Conservation (phyloP, 768 basidiomycete species). For the Psilocybe tampanensis region DNA sequence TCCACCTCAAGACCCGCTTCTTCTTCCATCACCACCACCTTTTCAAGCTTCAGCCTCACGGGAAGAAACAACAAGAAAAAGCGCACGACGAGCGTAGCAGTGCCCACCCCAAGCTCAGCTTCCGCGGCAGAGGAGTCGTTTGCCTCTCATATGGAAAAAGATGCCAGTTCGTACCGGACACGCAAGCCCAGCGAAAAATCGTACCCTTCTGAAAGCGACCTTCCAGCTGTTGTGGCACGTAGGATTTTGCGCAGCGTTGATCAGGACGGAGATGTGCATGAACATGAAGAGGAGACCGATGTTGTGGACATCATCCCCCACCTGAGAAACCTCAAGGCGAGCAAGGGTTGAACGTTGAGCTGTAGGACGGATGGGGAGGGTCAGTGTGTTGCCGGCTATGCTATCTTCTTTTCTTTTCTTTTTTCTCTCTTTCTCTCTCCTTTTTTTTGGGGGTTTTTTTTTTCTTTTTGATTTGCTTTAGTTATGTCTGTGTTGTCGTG, state of each 20-base stretch:
- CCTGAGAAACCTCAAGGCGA: conserved; percentile 16
- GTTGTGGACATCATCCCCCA: conserved; percentile 19
- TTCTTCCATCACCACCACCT: conserved; percentile 2
- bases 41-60: conserved; percentile 10
- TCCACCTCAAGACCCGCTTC: conserved; percentile 10
- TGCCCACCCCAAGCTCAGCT: not conserved
- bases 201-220: not conserved
- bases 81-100: conserved; percentile 1
- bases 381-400: not conserved
- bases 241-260: conserved; percentile 9
- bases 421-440: too few relatives aligned
- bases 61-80: conserved; percentile 9
- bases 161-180: not conserved
- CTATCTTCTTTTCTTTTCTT: not conserved
- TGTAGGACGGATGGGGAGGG: not conserved
- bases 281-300: conserved; percentile 14
- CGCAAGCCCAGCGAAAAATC: not conserved
- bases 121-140: not conserved
- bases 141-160: not conserved
- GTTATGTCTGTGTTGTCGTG: too few relatives aligned
- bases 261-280: conserved; percentile 11
- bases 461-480: too few relatives aligned
- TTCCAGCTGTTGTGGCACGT: conserved; percentile 8
- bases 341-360: conserved; percentile 9
- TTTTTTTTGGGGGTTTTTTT: too few relatives aligned